A percentile compares a stretch with the other conserved stretches of the same genome.
Conservation (phyloP, 495 filamentous ascomycete genomes). For the Symbiotaphrina buchneri region DNA sequence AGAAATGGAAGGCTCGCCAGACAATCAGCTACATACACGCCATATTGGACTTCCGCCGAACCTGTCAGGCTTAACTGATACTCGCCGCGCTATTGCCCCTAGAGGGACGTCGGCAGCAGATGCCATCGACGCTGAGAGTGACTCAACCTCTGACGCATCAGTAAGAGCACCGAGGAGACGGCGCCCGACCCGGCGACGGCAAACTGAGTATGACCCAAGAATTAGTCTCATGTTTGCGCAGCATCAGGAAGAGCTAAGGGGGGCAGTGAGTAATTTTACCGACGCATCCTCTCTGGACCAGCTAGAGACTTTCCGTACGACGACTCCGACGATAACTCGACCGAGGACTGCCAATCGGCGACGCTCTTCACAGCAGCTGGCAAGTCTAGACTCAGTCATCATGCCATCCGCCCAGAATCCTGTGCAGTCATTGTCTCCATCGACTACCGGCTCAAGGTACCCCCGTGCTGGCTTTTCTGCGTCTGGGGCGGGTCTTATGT, state of each 20-base stretch:
- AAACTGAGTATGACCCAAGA: conserved; percentile 3
- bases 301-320: not conserved
- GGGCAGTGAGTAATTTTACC: not conserved
- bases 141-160: conserved; percentile 6
- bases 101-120: conserved; percentile 2
- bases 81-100: conserved; percentile 1
- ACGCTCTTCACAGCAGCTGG: not conserved
- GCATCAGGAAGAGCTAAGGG: not conserved
- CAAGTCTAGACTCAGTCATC: not conserved
- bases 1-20: conserved; percentile 2
- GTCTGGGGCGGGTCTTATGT: not conserved
- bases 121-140: conserved; percentile 4
- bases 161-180: conserved; percentile 31
- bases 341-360: not conserved
- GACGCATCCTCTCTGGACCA: not conserved
- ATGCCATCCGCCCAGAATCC: not conserved
- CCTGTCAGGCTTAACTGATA: not conserved
- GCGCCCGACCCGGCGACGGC: conserved; percentile 25
- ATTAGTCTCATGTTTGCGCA: conserved; percentile 4
- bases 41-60: not conserved
- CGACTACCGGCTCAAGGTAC: not conserved
- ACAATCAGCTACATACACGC: not conserved
- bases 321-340: not conserved
- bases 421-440: not conserved
- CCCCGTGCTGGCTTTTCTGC: not conserved